Evolutionary conservation across 2,329 filamentous ascomycete species (phyloP).

Genomic region (Parascedosporium putredinis): DNA sequence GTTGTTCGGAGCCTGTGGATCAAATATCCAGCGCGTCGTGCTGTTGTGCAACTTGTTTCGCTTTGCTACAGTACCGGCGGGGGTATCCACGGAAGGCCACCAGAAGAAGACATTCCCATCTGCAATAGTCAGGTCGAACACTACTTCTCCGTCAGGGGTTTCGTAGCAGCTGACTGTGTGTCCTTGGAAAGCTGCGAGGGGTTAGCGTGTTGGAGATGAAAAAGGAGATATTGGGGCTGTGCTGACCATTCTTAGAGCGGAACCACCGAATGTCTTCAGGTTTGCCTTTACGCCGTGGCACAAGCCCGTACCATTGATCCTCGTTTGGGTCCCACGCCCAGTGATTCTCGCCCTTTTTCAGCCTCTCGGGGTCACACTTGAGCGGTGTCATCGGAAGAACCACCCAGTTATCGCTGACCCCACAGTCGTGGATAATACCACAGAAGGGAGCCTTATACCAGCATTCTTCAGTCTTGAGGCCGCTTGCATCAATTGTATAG

Average conservation of each 20-base stretch:
- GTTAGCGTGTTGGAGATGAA: background rate
- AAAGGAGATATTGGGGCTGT: background rate
- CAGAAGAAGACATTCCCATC: slow-evolving; percentile 35
- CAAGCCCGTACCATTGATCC: slow-evolving; percentile 7
- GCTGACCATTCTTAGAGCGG: slow-evolving; percentile 8
- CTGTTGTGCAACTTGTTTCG: slow-evolving; percentile 1
- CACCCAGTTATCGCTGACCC: slow-evolving; percentile 20
- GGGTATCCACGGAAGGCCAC: slow-evolving; percentile 26
- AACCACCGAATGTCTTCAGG: slow-evolving; percentile 12
- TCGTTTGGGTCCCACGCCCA: slow-evolving; percentile 8
- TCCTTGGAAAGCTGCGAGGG: slow-evolving; percentile 29
- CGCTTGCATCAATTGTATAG: slow-evolving; percentile 19
- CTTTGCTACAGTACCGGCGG: slow-evolving; percentile 8
- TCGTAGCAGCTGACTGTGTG: slow-evolving; percentile 38
- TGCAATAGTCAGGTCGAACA: slow-evolving; percentile 31
- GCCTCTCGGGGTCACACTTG: slow-evolving; percentile 3
- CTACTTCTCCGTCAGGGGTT: slow-evolving; percentile 31
- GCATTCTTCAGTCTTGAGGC: slow-evolving; percentile 19
- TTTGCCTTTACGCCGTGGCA: slow-evolving; percentile 1
- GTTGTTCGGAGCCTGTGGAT: slow-evolving; percentile 18
- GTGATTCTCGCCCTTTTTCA: slow-evolving; percentile 5
- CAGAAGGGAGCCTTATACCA: slow-evolving; percentile 25
- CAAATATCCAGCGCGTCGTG: slow-evolving; percentile 9
- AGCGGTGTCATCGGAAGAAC: slow-evolving; percentile 6
- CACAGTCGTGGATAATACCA: slow-evolving; percentile 31